phyloP scores from a whole-genome alignment of 176 grass and related monocot genomes.

The Puccinellia tenuiflora region DNA sequence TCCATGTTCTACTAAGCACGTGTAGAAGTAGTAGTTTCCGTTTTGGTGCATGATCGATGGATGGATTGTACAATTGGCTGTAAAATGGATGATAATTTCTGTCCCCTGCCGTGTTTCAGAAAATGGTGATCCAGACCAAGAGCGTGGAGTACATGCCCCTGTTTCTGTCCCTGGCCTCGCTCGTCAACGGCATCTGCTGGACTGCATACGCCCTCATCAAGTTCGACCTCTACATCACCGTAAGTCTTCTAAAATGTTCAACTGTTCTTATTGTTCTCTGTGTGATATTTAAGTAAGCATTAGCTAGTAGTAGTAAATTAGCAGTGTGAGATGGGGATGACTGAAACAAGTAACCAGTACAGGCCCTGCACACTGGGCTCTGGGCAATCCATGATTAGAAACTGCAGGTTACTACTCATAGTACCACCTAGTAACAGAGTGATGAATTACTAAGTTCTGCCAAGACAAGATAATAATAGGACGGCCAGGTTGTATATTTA shows the following conservation, averaged over 20 bases:
- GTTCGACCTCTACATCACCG: slow-evolving; percentile 92
- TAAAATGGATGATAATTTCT: not conserved
- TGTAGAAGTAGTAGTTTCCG: not conserved
- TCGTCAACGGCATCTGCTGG: slow-evolving; percentile 91
- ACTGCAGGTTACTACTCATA: too few relatives aligned
- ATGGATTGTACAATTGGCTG: not conserved
- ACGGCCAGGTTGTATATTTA: not conserved
- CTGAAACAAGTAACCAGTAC: not conserved
- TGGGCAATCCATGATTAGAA: too few relatives aligned
- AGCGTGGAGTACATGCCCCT: slow-evolving; percentile 99
- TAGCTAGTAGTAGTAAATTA: not conserved
- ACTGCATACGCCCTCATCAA: slow-evolving; percentile 92
- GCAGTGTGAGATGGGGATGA: not conserved
- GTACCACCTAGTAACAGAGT: not conserved
- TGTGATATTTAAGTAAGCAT: not conserved
- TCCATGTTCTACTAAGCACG: not conserved
- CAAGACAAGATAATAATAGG: not conserved
- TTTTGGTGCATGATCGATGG: not conserved
- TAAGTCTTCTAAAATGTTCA: slow-evolving; percentile 20
- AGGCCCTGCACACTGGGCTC: too few relatives aligned
- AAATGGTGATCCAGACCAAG: slow-evolving; percentile 97
- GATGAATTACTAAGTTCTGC: not conserved
- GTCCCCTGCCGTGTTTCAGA: slow-evolving; percentile 27
- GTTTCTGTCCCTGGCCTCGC: slow-evolving; percentile 70
- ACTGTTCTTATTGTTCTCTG: not conserved